A percentile compares a stretch with the other conserved stretches of the same genome.
phyloP scores from a whole-genome alignment of 208 protist genomes.

The Crithidia expoeki region DNA sequence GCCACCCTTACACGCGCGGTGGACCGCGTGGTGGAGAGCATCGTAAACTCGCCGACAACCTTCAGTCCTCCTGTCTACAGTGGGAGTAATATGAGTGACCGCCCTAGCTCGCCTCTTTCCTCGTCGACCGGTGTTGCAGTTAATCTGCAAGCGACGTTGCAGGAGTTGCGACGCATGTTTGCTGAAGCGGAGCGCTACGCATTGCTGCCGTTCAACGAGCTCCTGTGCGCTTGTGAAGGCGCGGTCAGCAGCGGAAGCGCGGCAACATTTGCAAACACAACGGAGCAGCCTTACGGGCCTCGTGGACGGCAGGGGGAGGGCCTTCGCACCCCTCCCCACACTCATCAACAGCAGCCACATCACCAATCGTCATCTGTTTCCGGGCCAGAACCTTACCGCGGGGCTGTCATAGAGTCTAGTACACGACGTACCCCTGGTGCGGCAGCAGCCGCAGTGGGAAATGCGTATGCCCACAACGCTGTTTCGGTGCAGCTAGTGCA shows the following conservation, averaged over 20 bases:
- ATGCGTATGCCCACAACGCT: background rate
- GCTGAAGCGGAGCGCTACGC: slow-evolving; percentile 50
- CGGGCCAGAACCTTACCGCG: background rate
- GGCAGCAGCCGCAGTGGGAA: background rate
- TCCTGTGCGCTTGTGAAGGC: slow-evolving; percentile 28
- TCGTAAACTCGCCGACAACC: background rate
- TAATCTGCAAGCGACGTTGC: slow-evolving; percentile 41
- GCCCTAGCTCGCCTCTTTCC: background rate
- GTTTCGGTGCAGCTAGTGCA: background rate
- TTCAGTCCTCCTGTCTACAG: background rate
- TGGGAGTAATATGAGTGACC: background rate
- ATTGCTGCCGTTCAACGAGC: slow-evolving; percentile 64
- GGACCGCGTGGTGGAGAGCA: slow-evolving; percentile 38
- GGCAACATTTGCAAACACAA: background rate
- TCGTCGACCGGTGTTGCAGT: background rate
- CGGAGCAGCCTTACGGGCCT: background rate
- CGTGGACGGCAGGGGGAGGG: slow-evolving; percentile 10
- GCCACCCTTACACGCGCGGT: slow-evolving; percentile 43
- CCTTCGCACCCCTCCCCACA: background rate
- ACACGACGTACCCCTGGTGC: background rate
- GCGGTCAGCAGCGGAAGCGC: background rate
- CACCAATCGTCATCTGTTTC: background rate
- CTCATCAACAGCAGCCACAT: background rate
- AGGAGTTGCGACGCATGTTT: slow-evolving; percentile 48
- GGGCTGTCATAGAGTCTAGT: background rate